Evolutionary conservation across 768 basidiomycete genomes (phyloP), one percentile per base, ranked within the genome.

Genomic region (Coprinellus aureogranulatus): DNA sequence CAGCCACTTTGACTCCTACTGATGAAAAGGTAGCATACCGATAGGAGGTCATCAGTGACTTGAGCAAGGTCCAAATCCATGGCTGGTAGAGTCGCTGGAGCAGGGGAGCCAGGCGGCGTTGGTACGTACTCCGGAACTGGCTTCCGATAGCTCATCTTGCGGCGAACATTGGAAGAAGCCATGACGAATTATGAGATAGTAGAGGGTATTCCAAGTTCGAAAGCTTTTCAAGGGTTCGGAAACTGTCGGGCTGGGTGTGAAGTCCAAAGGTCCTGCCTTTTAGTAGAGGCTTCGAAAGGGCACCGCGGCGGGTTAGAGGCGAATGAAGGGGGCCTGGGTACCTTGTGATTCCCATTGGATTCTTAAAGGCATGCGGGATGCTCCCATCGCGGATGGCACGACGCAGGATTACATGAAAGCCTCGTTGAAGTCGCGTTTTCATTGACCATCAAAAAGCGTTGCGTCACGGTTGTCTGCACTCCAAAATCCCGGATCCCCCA

Each of bases 91-190:
- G 58, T 28, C 3, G 59, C 34, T 18, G 41, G 48, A 3, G 54
- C 68, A 14, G 78, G 78, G 4, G 77, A 77, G 1, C 79, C 70
- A 48, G 84, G 81, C 4, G 87, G 83, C 12, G 87, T 86, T 31
- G 87, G 87, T 44, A 87, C 76, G 70, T 83, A 88, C 53, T 72
- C 70, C 2, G 88, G 88, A 40, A 82, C 87, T 30, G 88, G 88
- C 67, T 90, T 90, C 53, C 88, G 78, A 68, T 87, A 85, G 68
- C 83, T 86, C 81, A 82, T 82, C 64, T 70, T 69, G 46, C 73
- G 74, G 54, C 67, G 71, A 73, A 77, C 71, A 50, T 39, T 16
- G 10, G 60, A 31, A 25, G 56, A 27, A 53, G 55, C 53, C 51
- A 31, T 63, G 45, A 52, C 41, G n/a, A 41, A 31, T 37, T 49